phyloP scores from a whole-genome alignment of 306 rosid genomes.

The Castanea mollissima region DNA sequence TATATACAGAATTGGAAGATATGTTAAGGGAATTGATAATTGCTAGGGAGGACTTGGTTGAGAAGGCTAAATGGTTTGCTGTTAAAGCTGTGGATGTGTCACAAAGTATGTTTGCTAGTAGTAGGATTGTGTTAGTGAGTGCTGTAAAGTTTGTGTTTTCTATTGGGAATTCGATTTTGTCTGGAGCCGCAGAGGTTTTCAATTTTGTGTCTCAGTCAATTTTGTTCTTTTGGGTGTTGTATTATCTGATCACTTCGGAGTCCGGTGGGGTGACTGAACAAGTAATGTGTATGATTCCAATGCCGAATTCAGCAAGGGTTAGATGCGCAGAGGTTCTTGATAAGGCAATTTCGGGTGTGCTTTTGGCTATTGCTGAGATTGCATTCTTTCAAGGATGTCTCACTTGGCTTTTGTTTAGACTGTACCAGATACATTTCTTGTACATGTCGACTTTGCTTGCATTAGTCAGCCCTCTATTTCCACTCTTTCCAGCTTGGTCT shows the following conservation, averaged over 20 bases:
- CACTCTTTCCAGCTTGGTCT: slow-evolving; percentile 78
- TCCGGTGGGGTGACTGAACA: slow-evolving; percentile 98
- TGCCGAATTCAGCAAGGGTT: slow-evolving; percentile 52
- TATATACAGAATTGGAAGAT: slow-evolving; percentile 60
- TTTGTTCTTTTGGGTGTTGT: slow-evolving; percentile 92
- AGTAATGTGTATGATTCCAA: slow-evolving; percentile 79
- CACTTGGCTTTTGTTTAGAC: slow-evolving; percentile 85
- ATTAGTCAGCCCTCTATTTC: slow-evolving; percentile 72
- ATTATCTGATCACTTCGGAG: slow-evolving; percentile 83
- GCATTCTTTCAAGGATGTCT: slow-evolving; percentile 88
- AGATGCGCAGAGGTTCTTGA: slow-evolving; percentile 93
- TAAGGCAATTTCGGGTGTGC: slow-evolving; percentile 87
- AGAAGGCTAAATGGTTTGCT: slow-evolving; percentile 77
- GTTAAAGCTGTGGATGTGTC: slow-evolving; percentile 69
- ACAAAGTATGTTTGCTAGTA: slow-evolving; percentile 61
- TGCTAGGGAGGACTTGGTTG: slow-evolving; percentile 76
- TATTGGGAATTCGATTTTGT: slow-evolving; percentile 65
- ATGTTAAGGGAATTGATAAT: slow-evolving; percentile 68
- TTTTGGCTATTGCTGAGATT: slow-evolving; percentile 85
- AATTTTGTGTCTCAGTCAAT: slow-evolving; percentile 82
- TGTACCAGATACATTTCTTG: slow-evolving; percentile 77
- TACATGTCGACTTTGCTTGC: slow-evolving; percentile 89
- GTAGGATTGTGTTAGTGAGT: slow-evolving; percentile 69
- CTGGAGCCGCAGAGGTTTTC: slow-evolving; percentile 92
- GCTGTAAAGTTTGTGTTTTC: slow-evolving; percentile 63